Conservation (phyloP, 176 grass and related monocot species). For the Cymbopogon citratus region DNA sequence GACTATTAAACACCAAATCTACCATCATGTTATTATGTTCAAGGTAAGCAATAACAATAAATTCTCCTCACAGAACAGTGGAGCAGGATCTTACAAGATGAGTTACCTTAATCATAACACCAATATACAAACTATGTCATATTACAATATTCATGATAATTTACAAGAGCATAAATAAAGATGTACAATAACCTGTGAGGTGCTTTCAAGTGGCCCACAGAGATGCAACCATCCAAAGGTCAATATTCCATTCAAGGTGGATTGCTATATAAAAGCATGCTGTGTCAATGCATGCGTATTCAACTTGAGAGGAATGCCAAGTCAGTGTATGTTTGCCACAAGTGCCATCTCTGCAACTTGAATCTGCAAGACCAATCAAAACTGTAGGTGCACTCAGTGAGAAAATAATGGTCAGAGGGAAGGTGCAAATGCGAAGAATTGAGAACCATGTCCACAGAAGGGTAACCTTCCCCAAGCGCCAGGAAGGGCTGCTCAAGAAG, state of each 20-base stretch:
- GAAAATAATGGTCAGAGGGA: conserved; percentile 44
- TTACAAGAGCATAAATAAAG: conserved; percentile 23
- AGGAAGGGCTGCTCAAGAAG: conserved; percentile 44
- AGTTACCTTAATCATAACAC: conserved; percentile 12
- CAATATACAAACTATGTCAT: neutral
- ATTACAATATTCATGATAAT: conserved; percentile 35
- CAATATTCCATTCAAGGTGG: conserved; percentile 31
- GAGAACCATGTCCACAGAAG: conserved; percentile 41
- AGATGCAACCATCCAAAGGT: conserved; percentile 13
- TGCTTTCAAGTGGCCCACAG: conserved; percentile 26
- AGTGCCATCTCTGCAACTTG: conserved; percentile 5
- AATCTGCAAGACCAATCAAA: conserved; percentile 23
- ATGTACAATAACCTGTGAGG: conserved; percentile 26
- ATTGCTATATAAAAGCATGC: conserved; percentile 33
- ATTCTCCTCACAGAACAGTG: neutral
- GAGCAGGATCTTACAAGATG: conserved; percentile 22
- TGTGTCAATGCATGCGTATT: neutral
- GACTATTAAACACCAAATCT: neutral
- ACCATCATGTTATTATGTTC: neutral
- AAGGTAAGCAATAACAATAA: neutral
- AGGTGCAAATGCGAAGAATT: conserved; percentile 41
- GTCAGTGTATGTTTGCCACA: conserved; percentile 5
- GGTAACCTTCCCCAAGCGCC: conserved; percentile 53
- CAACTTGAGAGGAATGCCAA: conserved; percentile 1
- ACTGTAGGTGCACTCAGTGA: conserved; percentile 16